phyloP scores from a whole-genome alignment of 2,329 filamentous ascomycete species.

The Fusarium ramigenum region DNA sequence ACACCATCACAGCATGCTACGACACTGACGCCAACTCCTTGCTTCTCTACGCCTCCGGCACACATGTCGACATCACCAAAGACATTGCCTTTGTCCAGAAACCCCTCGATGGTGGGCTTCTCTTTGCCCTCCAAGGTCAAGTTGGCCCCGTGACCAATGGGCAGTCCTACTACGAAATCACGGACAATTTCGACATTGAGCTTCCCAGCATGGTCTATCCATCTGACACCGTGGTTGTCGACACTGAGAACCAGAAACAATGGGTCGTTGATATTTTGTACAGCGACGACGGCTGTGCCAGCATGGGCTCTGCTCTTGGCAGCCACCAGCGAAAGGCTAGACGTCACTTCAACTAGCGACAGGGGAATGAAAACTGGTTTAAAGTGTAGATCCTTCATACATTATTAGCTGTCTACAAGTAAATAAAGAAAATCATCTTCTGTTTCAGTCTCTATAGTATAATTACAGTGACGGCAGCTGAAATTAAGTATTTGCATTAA shows the following conservation, averaged over 20 bases:
- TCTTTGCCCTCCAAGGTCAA: neutral
- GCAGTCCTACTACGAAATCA: neutral
- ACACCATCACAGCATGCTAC: neutral
- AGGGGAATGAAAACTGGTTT: neutral
- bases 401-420: no score
- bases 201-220: neutral
- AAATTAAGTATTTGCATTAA: no score
- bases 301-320: neutral
- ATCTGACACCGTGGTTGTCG: neutral
- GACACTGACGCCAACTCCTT: neutral
- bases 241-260: neutral
- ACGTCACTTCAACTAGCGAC: neutral
- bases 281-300: neutral
- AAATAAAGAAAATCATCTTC: no score
- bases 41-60: neutral
- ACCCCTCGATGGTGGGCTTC: neutral
- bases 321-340: neutral
- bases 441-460: no score
- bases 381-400: no score
- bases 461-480: no score
- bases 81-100: neutral
- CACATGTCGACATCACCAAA: neutral
- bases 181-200: neutral
- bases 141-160: neutral
- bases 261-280: neutral